phyloP scores from a whole-genome alignment of 805 yeast species.

The Helenozyma baotianmanensis region DNA sequence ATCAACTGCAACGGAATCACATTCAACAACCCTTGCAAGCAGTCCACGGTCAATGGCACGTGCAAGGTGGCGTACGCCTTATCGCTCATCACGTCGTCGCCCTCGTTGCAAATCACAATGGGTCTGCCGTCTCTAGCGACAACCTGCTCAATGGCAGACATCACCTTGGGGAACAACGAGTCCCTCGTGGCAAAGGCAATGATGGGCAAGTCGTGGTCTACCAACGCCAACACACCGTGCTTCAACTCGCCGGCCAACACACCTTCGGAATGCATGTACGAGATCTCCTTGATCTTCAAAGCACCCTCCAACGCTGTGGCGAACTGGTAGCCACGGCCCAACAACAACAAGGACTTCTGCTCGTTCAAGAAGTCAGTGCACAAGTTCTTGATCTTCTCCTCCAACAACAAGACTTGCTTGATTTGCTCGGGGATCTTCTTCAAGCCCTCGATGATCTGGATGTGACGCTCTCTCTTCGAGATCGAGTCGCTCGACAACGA shows the following conservation, averaged over 20 bases:
- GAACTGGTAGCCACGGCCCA: conserved; percentile 96
- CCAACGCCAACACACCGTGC: conserved; percentile 96
- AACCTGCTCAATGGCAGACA: conserved; percentile 94
- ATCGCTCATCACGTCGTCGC: conserved; percentile 60
- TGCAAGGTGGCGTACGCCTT: conserved; percentile 68
- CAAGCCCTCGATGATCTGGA: conserved; percentile 82
- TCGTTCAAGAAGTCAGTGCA: conserved; percentile 69
- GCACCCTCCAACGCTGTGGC: conserved; percentile 99
- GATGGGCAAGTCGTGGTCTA: conserved; percentile 89
- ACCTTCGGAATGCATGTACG: conserved; percentile 99
- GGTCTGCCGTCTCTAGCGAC: conserved; percentile 98
- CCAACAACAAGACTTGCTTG: conserved; percentile 66
- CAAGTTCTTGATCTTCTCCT: conserved; percentile 66
- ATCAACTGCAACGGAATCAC: conserved; percentile 93
- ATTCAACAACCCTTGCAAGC: conserved; percentile 93
- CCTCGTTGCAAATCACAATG: conserved; percentile 81
- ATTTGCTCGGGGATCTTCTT: conserved; percentile 83
- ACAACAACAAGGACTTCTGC: conserved; percentile 81
- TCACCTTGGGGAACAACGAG: conserved; percentile 91
- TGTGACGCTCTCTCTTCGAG: conserved; percentile 70
- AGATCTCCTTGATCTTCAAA: conserved; percentile 93
- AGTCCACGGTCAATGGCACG: conserved; percentile 94
- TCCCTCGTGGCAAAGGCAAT: conserved; percentile 96
- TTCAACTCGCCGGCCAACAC: conserved; percentile 98
- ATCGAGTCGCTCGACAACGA: conserved; percentile 90